Evolutionary conservation across 805 yeast species (phyloP).

Genomic region (Nakazawaea populi): DNA sequence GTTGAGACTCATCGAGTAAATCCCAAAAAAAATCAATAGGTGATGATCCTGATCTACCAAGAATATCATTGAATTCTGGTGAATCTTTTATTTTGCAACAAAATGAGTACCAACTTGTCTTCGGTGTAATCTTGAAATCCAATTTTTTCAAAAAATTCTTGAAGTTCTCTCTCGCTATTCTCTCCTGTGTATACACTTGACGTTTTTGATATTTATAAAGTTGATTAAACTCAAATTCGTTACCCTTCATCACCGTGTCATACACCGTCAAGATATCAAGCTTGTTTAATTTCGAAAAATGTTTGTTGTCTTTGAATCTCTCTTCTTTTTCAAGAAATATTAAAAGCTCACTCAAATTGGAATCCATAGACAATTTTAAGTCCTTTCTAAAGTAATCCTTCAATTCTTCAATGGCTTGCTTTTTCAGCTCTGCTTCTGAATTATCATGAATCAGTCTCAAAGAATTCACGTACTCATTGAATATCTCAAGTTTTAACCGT

Average conservation of each 20-base stretch:
- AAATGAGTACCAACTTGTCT: constrained; percentile 55
- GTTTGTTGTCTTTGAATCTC: constrained; percentile 55
- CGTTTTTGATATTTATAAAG: constrained; percentile 24
- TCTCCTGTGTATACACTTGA: constrained; percentile 47
- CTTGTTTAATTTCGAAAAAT: constrained; percentile 43
- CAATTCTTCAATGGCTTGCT: constrained; percentile 48
- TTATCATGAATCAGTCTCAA: constrained; percentile 30
- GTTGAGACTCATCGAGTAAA: constrained; percentile 54
- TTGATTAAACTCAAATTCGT: constrained; percentile 25
- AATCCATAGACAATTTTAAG: constrained; percentile 19
- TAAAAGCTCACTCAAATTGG: constrained; percentile 34
- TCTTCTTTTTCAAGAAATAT: constrained; percentile 34
- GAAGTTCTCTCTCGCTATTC: constrained; percentile 61
- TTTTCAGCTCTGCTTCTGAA: constrained; percentile 22
- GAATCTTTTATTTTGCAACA: constrained; percentile 47
- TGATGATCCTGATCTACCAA: constrained; percentile 75
- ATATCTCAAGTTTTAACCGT: constrained; percentile 47
- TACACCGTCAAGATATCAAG: constrained; percentile 57
- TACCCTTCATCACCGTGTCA: constrained; percentile 24
- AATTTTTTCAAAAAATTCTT: constrained; percentile 37
- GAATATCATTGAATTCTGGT: constrained; percentile 47
- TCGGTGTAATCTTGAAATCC: constrained; percentile 36
- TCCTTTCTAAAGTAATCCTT: constrained; percentile 40
- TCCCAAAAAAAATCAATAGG: constrained; percentile 78
- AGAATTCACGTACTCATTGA: constrained; percentile 39